Base-by-base conservation (phyloP, 331 rosid species). In the Acacia concinna region DNA sequence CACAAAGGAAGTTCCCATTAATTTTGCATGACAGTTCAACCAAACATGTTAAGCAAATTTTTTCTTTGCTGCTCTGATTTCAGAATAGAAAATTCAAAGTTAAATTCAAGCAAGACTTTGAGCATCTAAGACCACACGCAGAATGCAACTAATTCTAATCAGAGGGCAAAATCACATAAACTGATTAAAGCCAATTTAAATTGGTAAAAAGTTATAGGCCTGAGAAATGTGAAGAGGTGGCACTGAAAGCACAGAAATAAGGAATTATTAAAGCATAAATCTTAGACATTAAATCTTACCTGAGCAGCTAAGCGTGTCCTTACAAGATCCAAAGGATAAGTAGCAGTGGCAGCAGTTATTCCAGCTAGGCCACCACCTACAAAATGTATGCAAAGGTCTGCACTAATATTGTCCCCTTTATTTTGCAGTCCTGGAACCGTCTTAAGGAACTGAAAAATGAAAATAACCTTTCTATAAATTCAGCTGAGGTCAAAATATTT, bases 291-390 rank as follows among this genome's bases (percentile, higher is more conserved):
- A 38, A 8, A 79, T 73, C 32, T 68, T 47, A 86, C 89, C 89
- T 86, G 89, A 9, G 89, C 89, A 69, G 89, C 89, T 27, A 86
- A 85, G 59, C 89, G 79, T 10, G 89, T 86, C 77, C 89, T 86
- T 31, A 83, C 89, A 81, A 86, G 89, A 74, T 86, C 89, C 87
- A 86, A 81, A 37, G 89, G 89, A 74, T 86, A 86, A 21, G 89
- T 83, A 64, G 79, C 82, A 65, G 87, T 70, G 4, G 89, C 87
- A 63, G 89, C 83, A 54, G 89, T 86, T 44, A 83, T 74, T 83
- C 99, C 99, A 0, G 99, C 98, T 87, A 89, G 40, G 80, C 99
- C 99, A 76, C 98, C 99, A 63, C 94, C 93, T 21, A 90, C 82
- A 79, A 96, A 96, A 81, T 88, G 93, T 49, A 93, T 80, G 41